Percentiles rank a stretch among this genome's conserved stretches.
phyloP scores from a whole-genome alignment of 2,329 filamentous ascomycete species.

The Diaporthe ampelina region DNA sequence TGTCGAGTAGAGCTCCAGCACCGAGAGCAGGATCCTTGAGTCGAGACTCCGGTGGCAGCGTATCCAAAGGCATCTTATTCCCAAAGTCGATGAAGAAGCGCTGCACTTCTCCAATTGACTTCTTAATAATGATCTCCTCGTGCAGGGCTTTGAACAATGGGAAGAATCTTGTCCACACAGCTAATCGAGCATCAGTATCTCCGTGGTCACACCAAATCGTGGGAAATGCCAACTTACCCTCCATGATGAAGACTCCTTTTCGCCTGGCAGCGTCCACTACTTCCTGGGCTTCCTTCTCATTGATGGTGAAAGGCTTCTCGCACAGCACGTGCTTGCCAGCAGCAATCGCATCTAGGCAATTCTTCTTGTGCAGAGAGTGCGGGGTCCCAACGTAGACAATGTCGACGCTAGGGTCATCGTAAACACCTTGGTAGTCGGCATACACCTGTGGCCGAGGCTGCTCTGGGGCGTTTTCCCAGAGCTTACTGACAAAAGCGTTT shows the following conservation, averaged over 20 bases:
- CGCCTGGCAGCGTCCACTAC: slow-evolving; percentile 48
- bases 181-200: slow-evolving; percentile 34
- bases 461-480: not conserved
- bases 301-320: slow-evolving; percentile 54
- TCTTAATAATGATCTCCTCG: slow-evolving; percentile 42
- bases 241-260: slow-evolving; percentile 53
- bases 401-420: slow-evolving; percentile 50
- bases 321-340: slow-evolving; percentile 55
- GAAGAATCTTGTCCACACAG: slow-evolving; percentile 54
- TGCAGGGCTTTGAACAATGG: slow-evolving; percentile 49
- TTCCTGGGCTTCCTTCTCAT: slow-evolving; percentile 47
- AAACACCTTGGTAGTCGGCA: slow-evolving; percentile 50
- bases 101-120: slow-evolving; percentile 48
- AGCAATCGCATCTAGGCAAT: slow-evolving; percentile 51
- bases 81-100: slow-evolving; percentile 49
- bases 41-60: slow-evolving; percentile 43
- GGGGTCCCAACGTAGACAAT: slow-evolving; percentile 55
- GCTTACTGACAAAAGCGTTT: slow-evolving; percentile 29
- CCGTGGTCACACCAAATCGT: slow-evolving; percentile 45
- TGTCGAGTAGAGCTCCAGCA: slow-evolving; percentile 50
- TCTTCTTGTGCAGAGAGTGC: slow-evolving; percentile 52
- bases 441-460: slow-evolving; percentile 42
- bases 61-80: slow-evolving; percentile 46
- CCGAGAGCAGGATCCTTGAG: slow-evolving; percentile 48
- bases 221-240: slow-evolving; percentile 37